Percentiles rank a stretch among this genome's conserved stretches.
Conservation (phyloP, 495 filamentous ascomycete species). For the Penicillium cinerascens region DNA sequence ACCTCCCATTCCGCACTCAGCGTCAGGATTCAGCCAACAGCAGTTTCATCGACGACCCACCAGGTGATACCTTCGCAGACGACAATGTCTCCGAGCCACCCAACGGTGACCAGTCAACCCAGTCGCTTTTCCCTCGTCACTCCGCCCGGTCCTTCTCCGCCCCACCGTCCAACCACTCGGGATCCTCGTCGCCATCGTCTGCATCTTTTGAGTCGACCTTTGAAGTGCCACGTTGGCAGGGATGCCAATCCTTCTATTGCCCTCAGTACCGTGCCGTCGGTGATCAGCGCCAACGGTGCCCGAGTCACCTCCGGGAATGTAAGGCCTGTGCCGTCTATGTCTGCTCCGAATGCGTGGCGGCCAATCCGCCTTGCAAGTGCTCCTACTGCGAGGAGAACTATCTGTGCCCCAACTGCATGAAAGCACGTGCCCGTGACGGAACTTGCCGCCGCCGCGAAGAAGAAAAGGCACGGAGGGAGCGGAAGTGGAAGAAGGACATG, state of each 20-base stretch:
- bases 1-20: conserved; percentile 35
- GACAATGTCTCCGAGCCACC: conserved; percentile 18
- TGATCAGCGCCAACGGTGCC: conserved; percentile 50
- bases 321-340: conserved; percentile 52
- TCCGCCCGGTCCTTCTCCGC: conserved; percentile 31
- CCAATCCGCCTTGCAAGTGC: conserved; percentile 50
- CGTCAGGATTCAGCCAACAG: conserved; percentile 38
- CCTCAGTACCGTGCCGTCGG: conserved; percentile 47
- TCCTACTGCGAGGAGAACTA: conserved; percentile 52
- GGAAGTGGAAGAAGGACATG: conserved; percentile 46
- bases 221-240: conserved; percentile 48
- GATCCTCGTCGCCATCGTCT: conserved; percentile 38
- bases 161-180: conserved; percentile 41
- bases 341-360: conserved; percentile 50
- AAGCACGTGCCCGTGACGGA: conserved; percentile 38
- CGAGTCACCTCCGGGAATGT: conserved; percentile 49
- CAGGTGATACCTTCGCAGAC: conserved; percentile 24
- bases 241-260: conserved; percentile 57
- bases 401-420: conserved; percentile 51
- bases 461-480: conserved; percentile 38
- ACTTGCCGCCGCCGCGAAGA: conserved; percentile 44
- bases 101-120: conserved; percentile 10
- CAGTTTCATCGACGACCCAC: conserved; percentile 39
- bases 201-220: conserved; percentile 38
- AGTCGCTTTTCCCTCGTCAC: conserved; percentile 16